These are phyloP conservation scores for Dentipellis sp. DNA, from an alignment of 768 basidiomycete genomes.

Conservation along the genomic window DNA sequence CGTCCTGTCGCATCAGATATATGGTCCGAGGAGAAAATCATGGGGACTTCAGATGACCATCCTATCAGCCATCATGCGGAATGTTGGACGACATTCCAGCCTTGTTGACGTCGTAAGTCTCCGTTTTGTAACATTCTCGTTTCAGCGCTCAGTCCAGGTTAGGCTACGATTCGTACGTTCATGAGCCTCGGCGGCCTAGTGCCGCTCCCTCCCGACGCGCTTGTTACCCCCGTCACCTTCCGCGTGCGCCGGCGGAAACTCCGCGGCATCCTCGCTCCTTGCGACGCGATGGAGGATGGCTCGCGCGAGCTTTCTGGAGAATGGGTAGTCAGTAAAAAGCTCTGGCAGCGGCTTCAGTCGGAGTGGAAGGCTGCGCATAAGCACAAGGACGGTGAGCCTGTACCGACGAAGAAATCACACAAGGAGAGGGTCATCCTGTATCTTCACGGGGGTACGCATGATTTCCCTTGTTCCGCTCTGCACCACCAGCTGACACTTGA, in stretches of 20 bases:
- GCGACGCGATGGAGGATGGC: constrained; percentile 71
- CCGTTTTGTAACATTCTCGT: not conserved
- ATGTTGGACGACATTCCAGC: constrained; percentile 70
- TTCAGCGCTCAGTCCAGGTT: not conserved
- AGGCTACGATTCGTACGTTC: constrained; percentile 45
- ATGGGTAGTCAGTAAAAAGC: constrained; percentile 91
- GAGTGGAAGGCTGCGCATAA: constrained; percentile 53
- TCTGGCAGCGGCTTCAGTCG: constrained; percentile 80
- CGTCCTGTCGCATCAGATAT: constrained; percentile 69
- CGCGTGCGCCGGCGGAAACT: constrained; percentile 62
- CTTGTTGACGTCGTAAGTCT: constrained; percentile 71
- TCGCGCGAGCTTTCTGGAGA: constrained; percentile 80
- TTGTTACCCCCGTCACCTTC: constrained; percentile 93
- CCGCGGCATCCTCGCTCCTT: constrained; percentile 69
- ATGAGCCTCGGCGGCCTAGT: constrained; percentile 77
- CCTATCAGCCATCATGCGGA: constrained; percentile 76
- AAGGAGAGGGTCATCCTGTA: constrained; percentile 85
- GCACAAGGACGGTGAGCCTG: constrained; percentile 7
- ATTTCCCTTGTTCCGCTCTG: not conserved
- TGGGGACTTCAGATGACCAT: constrained; percentile 97
- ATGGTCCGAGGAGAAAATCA: constrained; percentile 80
- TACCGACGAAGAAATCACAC: constrained; percentile 26
- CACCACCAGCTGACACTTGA: constrained; percentile 3
- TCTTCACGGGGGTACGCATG: constrained; percentile 74
- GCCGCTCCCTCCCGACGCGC: constrained; percentile 84